Evolutionary conservation across 306 rosid genomes (phyloP).

Genomic region (Rosa lucieae): DNA sequence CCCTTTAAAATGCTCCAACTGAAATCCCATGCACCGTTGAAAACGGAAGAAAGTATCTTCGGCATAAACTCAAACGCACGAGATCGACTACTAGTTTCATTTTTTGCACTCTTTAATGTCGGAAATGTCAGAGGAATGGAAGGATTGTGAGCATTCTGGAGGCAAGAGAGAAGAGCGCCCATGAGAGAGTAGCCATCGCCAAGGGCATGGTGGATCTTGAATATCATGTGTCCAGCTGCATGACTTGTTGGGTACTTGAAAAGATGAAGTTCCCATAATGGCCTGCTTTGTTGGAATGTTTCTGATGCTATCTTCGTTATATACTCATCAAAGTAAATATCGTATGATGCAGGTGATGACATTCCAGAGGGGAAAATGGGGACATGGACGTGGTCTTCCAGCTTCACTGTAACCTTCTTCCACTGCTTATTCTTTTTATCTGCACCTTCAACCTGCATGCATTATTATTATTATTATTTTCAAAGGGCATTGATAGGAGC

Average conservation of each 20-base stretch:
- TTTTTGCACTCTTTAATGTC: background rate
- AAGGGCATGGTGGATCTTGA: slow-evolving; percentile 11
- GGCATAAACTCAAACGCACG: background rate
- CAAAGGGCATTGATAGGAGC: background rate
- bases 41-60: background rate
- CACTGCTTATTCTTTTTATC: slow-evolving; percentile 38
- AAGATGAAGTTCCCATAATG: background rate
- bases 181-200: slow-evolving; percentile 16
- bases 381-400: slow-evolving; percentile 43
- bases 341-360: slow-evolving; percentile 28
- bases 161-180: background rate
- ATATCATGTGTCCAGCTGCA: background rate
- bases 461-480: too few species aligned
- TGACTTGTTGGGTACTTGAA: background rate
- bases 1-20: slow-evolving; percentile 1
- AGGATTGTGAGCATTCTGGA: background rate
- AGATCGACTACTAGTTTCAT: background rate
- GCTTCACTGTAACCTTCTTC: slow-evolving; percentile 49
- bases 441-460: slow-evolving; percentile 30
- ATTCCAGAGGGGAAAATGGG: slow-evolving; percentile 31
- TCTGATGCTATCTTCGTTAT: slow-evolving; percentile 38
- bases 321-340: slow-evolving; percentile 33
- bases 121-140: background rate
- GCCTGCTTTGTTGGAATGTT: background rate
- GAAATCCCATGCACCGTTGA: background rate